Evolutionary conservation across 2,329 filamentous ascomycete genomes (phyloP).

Genomic region (Diaporthe velutina): DNA sequence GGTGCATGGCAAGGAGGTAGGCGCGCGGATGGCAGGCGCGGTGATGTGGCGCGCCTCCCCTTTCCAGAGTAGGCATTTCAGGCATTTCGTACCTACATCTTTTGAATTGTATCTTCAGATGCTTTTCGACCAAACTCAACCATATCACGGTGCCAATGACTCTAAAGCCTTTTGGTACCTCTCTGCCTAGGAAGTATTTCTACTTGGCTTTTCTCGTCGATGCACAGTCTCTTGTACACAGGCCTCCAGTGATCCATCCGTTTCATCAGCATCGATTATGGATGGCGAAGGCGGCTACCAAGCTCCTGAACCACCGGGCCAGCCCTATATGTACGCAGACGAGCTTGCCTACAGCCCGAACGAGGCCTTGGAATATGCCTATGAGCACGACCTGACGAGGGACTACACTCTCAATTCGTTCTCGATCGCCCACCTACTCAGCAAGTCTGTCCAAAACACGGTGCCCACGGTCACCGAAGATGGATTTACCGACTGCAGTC

Average conservation of each 20-base stretch:
- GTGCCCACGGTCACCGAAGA: constrained; percentile 19
- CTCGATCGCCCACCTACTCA: constrained; percentile 34
- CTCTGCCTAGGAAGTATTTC: not conserved
- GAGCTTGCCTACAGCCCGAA: not conserved
- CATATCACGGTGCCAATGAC: not conserved
- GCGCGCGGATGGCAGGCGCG: not conserved
- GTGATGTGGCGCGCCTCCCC: constrained; percentile 15
- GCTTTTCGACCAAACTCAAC: no score
- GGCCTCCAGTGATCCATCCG: not conserved
- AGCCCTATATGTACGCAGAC: not conserved
- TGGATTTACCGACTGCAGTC: constrained; percentile 31
- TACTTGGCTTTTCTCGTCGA: not conserved
- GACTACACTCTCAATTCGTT: constrained; percentile 37
- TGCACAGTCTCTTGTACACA: not conserved
- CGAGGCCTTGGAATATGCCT: constrained; percentile 35
- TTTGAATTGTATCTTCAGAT: not conserved
- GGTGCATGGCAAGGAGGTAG: not conserved
- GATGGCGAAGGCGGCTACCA: not conserved
- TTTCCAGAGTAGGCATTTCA: not conserved
- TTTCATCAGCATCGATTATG: not conserved
- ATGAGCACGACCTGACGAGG: constrained; percentile 28
- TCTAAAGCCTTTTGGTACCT: not conserved
- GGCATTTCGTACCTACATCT: not conserved
- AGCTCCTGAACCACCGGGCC: not conserved
- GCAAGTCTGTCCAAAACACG: constrained; percentile 23